Conservation (phyloP, 208 protist genomes). For the Acanthamoeba quina region DNA sequence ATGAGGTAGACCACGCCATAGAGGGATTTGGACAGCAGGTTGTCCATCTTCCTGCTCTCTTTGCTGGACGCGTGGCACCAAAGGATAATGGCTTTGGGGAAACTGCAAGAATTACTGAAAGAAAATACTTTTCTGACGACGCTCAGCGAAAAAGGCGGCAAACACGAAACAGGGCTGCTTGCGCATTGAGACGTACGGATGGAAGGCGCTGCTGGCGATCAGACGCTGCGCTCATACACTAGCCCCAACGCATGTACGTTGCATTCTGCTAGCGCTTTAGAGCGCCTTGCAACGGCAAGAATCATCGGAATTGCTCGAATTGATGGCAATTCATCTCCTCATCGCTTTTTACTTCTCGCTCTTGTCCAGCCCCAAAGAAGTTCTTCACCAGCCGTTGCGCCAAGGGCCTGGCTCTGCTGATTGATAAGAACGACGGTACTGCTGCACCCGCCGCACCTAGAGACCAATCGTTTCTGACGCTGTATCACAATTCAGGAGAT, state of each 20-base stretch:
- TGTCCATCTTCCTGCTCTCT: background rate
- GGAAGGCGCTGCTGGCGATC: background rate
- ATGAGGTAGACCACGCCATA: slow-evolving; percentile 36
- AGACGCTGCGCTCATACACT: background rate
- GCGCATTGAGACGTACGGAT: background rate
- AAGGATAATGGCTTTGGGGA: background rate
- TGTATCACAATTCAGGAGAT: background rate
- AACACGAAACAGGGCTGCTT: background rate
- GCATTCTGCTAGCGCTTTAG: background rate
- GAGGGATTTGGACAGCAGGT: background rate
- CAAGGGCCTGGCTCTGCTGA: slow-evolving; percentile 17
- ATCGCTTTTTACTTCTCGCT: background rate
- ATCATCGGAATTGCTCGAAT: too few relatives aligned
- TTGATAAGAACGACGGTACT: slow-evolving; percentile 43
- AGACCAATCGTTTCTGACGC: too few relatives aligned
- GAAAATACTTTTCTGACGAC: background rate
- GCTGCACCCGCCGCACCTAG: background rate
- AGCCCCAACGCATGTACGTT: slow-evolving; percentile 23
- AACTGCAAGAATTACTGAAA: background rate
- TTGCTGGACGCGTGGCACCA: background rate
- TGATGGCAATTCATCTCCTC: background rate
- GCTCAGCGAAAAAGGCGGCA: background rate
- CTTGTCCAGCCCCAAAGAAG: background rate
- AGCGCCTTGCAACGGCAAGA: background rate
- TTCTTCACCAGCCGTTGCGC: slow-evolving; percentile 25